These are phyloP conservation scores for Hygrophila difformis DNA, from an alignment of 257 asterid genomes.

Conservation along the genomic window DNA sequence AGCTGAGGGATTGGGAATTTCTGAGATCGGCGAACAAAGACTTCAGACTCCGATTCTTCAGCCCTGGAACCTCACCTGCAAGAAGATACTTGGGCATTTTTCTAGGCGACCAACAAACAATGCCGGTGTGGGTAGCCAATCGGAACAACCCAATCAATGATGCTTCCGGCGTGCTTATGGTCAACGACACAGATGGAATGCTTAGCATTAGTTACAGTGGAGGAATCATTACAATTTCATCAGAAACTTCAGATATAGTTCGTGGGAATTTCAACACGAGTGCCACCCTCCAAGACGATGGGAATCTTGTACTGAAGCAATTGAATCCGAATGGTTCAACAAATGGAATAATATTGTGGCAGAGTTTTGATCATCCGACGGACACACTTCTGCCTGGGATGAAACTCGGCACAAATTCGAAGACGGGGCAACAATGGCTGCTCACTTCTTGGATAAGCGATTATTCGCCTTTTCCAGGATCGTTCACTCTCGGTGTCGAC, in stretches of 20 bases:
- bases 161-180: slow-evolving; percentile 16
- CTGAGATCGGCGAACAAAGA: slow-evolving; percentile 13
- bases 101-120: background rate
- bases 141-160: slow-evolving; percentile 18
- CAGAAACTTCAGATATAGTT: background rate
- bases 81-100: slow-evolving; percentile 25
- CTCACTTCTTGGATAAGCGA: slow-evolving; percentile 20
- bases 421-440: slow-evolving; percentile 23
- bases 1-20: slow-evolving; percentile 11
- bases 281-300: slow-evolving; percentile 17
- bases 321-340: slow-evolving; percentile 15
- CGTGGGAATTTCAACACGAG: slow-evolving; percentile 7
- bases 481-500: slow-evolving; percentile 21
- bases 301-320: slow-evolving; percentile 17
- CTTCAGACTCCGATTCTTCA: slow-evolving; percentile 21
- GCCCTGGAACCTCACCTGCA: slow-evolving; percentile 9
- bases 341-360: slow-evolving; percentile 15
- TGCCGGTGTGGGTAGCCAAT: slow-evolving; percentile 27
- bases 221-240: background rate
- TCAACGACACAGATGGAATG: slow-evolving; percentile 13
- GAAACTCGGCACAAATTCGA: slow-evolving; percentile 23
- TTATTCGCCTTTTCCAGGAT: slow-evolving; percentile 19
- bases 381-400: slow-evolving; percentile 24
- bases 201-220: slow-evolving; percentile 13
- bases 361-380: slow-evolving; percentile 26